A percentile compares a stretch with the other conserved stretches of the same genome.
Conservation (phyloP, 306 rosid genomes). For the Vigna nakashimae region DNA sequence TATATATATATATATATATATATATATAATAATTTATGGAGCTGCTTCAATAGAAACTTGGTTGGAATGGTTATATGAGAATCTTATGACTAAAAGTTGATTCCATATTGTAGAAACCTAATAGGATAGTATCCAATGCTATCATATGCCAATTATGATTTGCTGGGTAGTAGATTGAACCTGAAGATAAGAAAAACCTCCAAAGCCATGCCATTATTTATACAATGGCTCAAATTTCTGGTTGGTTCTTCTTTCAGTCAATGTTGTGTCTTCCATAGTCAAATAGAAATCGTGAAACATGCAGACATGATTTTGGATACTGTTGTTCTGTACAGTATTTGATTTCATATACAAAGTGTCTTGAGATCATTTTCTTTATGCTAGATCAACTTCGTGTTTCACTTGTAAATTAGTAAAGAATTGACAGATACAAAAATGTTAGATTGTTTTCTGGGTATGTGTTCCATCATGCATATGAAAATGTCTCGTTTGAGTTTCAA, state of each 20-base stretch:
- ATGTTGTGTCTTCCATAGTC: conserved; percentile 23
- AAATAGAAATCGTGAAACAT: conserved; percentile 11
- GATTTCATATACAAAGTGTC: conserved; percentile 19
- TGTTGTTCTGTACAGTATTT: background rate
- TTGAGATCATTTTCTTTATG: conserved; percentile 18
- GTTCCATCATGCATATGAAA: conserved; percentile 11
- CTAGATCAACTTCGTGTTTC: conserved; percentile 14
- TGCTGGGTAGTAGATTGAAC: background rate
- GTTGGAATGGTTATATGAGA: conserved; percentile 18
- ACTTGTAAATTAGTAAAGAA: background rate
- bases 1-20: too few relatives aligned
- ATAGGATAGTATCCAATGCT: conserved; percentile 7
- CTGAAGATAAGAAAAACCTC: conserved; percentile 23
- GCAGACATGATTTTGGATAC: conserved; percentile 19
- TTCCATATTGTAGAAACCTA: conserved; percentile 36
- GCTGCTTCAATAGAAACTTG: background rate
- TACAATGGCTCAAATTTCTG: conserved; percentile 21
- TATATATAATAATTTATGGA: background rate
- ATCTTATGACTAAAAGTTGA: background rate
- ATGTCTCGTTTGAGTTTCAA: conserved; percentile 42
- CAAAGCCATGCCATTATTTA: conserved; percentile 27
- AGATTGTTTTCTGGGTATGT: conserved; percentile 15
- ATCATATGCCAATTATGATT: conserved; percentile 12
- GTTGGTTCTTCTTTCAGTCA: conserved; percentile 11
- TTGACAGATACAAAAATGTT: background rate